Evolutionary conservation across 2,329 filamentous ascomycete species (phyloP).

Genomic region (Aspergillaceae sp.): DNA sequence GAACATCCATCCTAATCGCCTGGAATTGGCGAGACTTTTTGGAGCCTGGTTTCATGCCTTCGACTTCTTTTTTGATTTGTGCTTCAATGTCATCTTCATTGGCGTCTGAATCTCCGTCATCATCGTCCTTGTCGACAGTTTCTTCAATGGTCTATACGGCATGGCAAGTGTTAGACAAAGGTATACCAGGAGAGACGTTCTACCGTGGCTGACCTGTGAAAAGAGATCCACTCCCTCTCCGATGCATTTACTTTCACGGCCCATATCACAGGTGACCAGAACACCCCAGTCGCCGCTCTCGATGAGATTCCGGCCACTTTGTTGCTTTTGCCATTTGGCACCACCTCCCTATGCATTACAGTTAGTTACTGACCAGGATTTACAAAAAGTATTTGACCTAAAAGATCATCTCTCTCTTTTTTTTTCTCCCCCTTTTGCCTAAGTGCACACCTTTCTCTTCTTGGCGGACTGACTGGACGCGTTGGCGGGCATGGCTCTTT

Average conservation of each 20-base stretch:
- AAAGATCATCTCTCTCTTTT: no score
- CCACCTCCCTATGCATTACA: slow-evolving; percentile 18
- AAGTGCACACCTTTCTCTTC: slow-evolving; percentile 24
- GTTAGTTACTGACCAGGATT: slow-evolving; percentile 3
- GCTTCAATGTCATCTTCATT: slow-evolving; percentile 51
- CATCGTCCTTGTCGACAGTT: slow-evolving; percentile 3
- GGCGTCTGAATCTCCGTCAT: slow-evolving; percentile 21
- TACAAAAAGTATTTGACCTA: background rate
- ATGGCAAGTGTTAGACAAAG: slow-evolving; percentile 2
- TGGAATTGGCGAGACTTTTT: slow-evolving; percentile 42
- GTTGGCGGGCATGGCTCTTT: slow-evolving; percentile 24
- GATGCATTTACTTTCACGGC: slow-evolving; percentile 52
- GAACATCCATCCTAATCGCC: slow-evolving; percentile 46
- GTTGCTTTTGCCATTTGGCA: slow-evolving; percentile 22
- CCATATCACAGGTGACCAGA: slow-evolving; percentile 55
- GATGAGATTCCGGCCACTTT: slow-evolving; percentile 18
- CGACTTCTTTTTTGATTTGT: slow-evolving; percentile 51
- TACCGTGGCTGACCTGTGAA: slow-evolving; percentile 38
- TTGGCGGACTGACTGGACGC: slow-evolving; percentile 11
- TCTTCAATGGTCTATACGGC: slow-evolving; percentile 7
- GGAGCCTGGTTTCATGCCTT: slow-evolving; percentile 43
- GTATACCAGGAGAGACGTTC: background rate
- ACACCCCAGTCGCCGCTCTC: slow-evolving; percentile 51
- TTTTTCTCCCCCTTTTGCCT: background rate
- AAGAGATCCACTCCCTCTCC: slow-evolving; percentile 51